Percentiles rank a stretch among this genome's conserved stretches.
Evolutionary conservation across 2,329 filamentous ascomycete species (phyloP).

Genomic region (Aspergillus novofumigatus): DNA sequence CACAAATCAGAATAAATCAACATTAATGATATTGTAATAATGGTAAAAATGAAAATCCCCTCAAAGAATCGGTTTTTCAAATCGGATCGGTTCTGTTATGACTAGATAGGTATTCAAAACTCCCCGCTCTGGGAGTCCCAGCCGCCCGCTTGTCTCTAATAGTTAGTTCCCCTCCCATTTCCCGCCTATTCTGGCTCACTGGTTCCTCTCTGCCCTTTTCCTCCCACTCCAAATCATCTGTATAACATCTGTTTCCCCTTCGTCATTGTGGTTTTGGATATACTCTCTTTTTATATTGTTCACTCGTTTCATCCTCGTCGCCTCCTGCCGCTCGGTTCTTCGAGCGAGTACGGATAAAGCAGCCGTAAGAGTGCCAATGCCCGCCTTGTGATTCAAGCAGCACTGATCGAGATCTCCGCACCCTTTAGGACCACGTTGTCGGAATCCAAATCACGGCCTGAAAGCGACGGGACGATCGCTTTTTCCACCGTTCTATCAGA

Average conservation of each 20-base stretch:
- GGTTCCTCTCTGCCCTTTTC: conserved; percentile 15
- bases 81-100: neutral
- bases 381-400: conserved; percentile 23
- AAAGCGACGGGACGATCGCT: conserved; percentile 17
- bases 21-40: neutral
- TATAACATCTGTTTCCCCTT: conserved; percentile 26
- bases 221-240: conserved; percentile 15
- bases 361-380: conserved; percentile 5
- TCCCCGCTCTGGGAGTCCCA: conserved; percentile 6
- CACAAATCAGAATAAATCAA: neutral
- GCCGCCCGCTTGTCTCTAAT: conserved; percentile 14
- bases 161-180: conserved; percentile 17
- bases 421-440: conserved; percentile 19
- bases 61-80: conserved; percentile 1
- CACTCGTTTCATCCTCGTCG: conserved; percentile 23
- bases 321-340: conserved; percentile 8
- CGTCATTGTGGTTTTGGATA: conserved; percentile 11
- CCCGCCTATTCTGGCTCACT: conserved; percentile 11
- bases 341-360: conserved; percentile 12
- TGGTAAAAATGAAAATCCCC: neutral
- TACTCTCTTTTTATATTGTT: conserved; percentile 9
- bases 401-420: conserved; percentile 32
- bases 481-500: conserved; percentile 10
- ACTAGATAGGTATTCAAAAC: neutral
- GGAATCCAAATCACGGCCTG: conserved; percentile 9